Evolutionary conservation across 257 asterid genomes (phyloP).

Genomic region (Ilex asprella): DNA sequence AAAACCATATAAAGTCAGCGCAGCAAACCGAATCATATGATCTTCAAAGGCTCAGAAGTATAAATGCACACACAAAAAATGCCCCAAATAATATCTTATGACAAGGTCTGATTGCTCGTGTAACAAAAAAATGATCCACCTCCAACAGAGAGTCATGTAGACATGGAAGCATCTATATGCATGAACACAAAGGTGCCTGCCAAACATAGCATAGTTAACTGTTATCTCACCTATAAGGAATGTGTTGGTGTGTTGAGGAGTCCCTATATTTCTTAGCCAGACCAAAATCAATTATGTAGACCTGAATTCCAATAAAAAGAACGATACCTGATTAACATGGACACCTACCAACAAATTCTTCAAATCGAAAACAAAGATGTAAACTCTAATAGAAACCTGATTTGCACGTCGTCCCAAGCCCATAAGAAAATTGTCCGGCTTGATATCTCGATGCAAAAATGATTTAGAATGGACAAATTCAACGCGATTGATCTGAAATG

Average conservation of each 20-base stretch:
- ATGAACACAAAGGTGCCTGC: too few species aligned
- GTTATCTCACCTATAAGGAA: constrained; percentile 1
- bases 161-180: too few species aligned
- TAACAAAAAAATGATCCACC: too few species aligned
- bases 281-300: constrained; percentile 1
- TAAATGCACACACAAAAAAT: too few species aligned
- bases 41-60: too few species aligned
- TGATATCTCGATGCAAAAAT: constrained; percentile 4
- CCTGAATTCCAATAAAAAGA: background rate
- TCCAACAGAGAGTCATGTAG: too few species aligned
- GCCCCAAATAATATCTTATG: too few species aligned
- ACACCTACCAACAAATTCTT: background rate
- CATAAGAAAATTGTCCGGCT: constrained; percentile 3
- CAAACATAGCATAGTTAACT: background rate
- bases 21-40: too few species aligned
- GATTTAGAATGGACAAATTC: constrained; percentile 5
- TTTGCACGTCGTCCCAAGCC: constrained; percentile 3
- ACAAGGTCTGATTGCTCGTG: too few species aligned
- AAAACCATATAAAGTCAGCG: too few species aligned
- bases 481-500: background rate
- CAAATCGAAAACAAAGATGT: background rate
- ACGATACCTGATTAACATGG: background rate
- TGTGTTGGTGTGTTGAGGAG: constrained; percentile 2
- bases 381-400: background rate
- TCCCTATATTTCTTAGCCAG: constrained; percentile 3